Percentiles rank a stretch among this genome's conserved stretches.
Conservation (phyloP, 768 basidiomycete species). For the Lentinula raphanica region DNA sequence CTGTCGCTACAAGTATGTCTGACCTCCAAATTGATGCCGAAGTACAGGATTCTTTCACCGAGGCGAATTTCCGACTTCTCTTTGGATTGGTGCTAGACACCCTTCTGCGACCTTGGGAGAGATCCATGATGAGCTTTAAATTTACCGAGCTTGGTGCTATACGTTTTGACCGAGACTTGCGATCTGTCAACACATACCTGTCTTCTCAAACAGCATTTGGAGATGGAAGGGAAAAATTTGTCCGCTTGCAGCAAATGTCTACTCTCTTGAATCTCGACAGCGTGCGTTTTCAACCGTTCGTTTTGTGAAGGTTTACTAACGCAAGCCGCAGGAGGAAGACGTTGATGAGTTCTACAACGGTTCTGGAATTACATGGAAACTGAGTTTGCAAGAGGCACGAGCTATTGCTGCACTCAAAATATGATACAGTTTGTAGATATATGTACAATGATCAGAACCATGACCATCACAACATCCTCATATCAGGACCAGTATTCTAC, state of each 20-base stretch:
- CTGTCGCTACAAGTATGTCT: not conserved
- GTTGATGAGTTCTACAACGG: conserved; percentile 92
- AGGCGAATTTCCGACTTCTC: conserved; percentile 80
- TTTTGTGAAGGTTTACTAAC: conserved; percentile 11
- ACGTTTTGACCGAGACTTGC: conserved; percentile 88
- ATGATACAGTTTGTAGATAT: not conserved
- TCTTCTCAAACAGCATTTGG: conserved; percentile 87
- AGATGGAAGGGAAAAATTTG: conserved; percentile 87
- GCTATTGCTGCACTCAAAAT: conserved; percentile 55
- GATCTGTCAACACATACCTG: conserved; percentile 77
- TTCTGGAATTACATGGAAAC: conserved; percentile 86
- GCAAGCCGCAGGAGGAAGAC: conserved; percentile 71
- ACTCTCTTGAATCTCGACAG: conserved; percentile 85
- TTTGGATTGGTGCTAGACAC: conserved; percentile 84
- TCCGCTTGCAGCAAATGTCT: conserved; percentile 87
- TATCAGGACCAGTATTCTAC: conserved; percentile 19
- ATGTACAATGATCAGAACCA: not conserved
- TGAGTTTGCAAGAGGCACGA: conserved; percentile 73
- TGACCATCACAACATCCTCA: not conserved
- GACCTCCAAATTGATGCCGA: not conserved
- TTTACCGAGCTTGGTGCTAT: conserved; percentile 96
- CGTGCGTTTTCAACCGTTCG: conserved; percentile 34
- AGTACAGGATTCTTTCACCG: conserved; percentile 76
- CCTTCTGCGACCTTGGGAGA: conserved; percentile 94
- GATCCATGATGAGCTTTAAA: conserved; percentile 68